These are phyloP conservation scores for Jamesozyma hellenica DNA, from an alignment of 805 yeast genomes.

Conservation along the genomic window DNA sequence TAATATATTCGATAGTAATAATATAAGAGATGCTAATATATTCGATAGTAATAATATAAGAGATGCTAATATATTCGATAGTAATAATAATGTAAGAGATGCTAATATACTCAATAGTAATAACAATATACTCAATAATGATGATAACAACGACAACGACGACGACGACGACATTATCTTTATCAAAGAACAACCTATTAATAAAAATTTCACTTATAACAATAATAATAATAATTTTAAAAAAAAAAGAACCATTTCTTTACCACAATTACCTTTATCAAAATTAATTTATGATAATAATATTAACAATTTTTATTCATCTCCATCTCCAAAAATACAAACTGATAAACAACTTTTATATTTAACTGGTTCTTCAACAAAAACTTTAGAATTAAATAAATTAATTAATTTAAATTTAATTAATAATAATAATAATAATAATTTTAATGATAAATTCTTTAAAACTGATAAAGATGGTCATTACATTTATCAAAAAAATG, in stretches of 20 bases:
- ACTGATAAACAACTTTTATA: constrained; percentile 26
- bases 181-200: constrained; percentile 22
- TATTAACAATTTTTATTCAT: background rate
- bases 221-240: constrained; percentile 13
- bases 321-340: constrained; percentile 11
- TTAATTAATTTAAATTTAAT: constrained; percentile 16
- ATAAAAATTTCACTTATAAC: background rate
- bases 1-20: constrained; percentile 6
- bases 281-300: constrained; percentile 31
- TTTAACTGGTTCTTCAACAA: constrained; percentile 25
- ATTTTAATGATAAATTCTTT: constrained; percentile 10
- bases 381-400: constrained; percentile 26
- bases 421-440: background rate
- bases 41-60: no score
- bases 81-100: constrained; percentile 12
- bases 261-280: constrained; percentile 45
- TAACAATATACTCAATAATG: constrained; percentile 1
- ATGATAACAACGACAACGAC: constrained; percentile 8
- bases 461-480: constrained; percentile 60
- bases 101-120: no score
- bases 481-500: constrained; percentile 50
- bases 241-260: constrained; percentile 42
- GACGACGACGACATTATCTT: constrained; percentile 25
- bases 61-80: constrained; percentile 2
- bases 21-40: constrained; percentile 13